Evolutionary conservation across 2,329 filamentous ascomycete species (phyloP).

Genomic region (Cladosporium sp.): DNA sequence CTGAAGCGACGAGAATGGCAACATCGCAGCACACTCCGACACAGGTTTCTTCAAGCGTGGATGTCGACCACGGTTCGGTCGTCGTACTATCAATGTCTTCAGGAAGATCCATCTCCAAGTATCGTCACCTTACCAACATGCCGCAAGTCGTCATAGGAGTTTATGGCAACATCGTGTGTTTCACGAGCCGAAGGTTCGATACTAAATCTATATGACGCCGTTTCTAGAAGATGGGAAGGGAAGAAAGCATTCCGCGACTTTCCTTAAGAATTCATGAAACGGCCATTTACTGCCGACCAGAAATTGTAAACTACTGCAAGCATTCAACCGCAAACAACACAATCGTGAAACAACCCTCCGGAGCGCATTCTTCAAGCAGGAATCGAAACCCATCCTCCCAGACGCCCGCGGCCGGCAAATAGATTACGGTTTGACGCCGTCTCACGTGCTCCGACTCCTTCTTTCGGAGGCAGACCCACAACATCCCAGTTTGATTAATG

Average conservation of each 20-base stretch:
- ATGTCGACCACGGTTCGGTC: not conserved
- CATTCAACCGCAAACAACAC: not conserved
- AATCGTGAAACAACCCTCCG: not conserved
- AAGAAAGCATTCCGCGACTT: too few species aligned
- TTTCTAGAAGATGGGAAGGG: not conserved
- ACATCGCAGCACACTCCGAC: not conserved
- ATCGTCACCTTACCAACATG: not conserved
- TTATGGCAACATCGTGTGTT: not conserved
- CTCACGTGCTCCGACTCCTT: constrained; percentile 3
- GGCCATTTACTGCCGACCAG: not conserved
- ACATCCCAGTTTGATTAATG: not conserved
- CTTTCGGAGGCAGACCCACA: not conserved
- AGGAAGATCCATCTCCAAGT: not conserved
- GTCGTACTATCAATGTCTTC: not conserved
- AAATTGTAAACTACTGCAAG: not conserved
- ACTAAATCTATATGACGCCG: not conserved
- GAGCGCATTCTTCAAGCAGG: not conserved
- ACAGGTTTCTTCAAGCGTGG: not conserved
- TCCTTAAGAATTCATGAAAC: not conserved
- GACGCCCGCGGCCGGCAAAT: constrained; percentile 2
- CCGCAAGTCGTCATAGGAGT: not conserved
- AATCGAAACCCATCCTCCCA: not conserved
- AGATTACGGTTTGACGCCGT: constrained; percentile 1
- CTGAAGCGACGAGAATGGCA: not conserved
- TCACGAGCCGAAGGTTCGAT: not conserved